Percentiles rank a stretch among this genome's conserved stretches.
Evolutionary conservation across 2,329 filamentous ascomycete species (phyloP).

Genomic region (Coniochaeta hoffmannii): DNA sequence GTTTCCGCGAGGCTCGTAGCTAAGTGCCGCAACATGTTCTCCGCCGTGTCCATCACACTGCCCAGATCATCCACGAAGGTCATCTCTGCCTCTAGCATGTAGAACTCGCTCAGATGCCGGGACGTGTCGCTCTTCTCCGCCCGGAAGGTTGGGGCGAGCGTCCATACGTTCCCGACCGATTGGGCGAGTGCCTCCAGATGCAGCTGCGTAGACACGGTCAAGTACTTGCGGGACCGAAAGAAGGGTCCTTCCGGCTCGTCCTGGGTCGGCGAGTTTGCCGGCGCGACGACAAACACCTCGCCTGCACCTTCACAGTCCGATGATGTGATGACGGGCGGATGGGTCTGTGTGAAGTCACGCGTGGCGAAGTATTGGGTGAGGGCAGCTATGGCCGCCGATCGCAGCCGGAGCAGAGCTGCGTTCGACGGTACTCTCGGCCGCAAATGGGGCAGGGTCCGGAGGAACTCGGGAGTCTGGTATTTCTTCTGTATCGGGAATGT

Average conservation of each 20-base stretch:
- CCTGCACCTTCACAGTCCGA: slow-evolving; percentile 96
- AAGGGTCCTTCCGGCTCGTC: slow-evolving; percentile 46
- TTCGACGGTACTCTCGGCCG: slow-evolving; percentile 76
- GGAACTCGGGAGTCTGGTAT: slow-evolving; percentile 82
- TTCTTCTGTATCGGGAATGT: slow-evolving; percentile 94
- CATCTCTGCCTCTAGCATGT: slow-evolving; percentile 94
- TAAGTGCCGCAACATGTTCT: slow-evolving; percentile 63
- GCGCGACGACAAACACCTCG: slow-evolving; percentile 74
- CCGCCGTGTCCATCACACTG: slow-evolving; percentile 70
- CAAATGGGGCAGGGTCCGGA: slow-evolving; percentile 82
- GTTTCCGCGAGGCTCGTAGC: slow-evolving; percentile 29
- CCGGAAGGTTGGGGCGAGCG: slow-evolving; percentile 85
- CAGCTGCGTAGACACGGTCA: slow-evolving; percentile 91
- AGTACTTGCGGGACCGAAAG: slow-evolving; percentile 82
- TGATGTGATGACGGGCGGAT: slow-evolving; percentile 90
- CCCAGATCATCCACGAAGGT: slow-evolving; percentile 66
- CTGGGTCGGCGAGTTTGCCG: slow-evolving; percentile 23
- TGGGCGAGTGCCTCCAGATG: slow-evolving; percentile 90
- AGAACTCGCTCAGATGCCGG: slow-evolving; percentile 92
- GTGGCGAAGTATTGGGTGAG: slow-evolving; percentile 69
- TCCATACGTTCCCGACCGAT: slow-evolving; percentile 86
- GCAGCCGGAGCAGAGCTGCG: slow-evolving; percentile 69
- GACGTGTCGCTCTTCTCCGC: slow-evolving; percentile 91
- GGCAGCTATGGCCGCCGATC: slow-evolving; percentile 70
- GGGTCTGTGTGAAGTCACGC: slow-evolving; percentile 70